Evolutionary conservation across 2,329 filamentous ascomycete genomes (phyloP).

Genomic region (Plectosphaerella sp.): DNA sequence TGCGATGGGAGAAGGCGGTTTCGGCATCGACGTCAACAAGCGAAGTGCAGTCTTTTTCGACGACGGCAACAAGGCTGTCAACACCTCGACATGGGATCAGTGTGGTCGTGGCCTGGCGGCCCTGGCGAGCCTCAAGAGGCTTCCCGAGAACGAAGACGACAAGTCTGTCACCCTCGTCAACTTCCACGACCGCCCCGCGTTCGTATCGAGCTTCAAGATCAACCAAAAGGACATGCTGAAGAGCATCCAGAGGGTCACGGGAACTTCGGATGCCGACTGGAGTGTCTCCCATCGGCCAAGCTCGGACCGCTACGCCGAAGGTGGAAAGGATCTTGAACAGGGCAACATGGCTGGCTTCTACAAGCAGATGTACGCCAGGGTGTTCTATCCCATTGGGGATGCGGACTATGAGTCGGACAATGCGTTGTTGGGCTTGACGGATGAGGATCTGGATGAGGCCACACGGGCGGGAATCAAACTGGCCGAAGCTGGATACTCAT

Average conservation of each 20-base stretch:
- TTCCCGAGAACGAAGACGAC: no score
- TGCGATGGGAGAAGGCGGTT: no score
- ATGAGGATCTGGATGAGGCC: not conserved
- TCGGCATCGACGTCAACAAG: constrained; percentile 44
- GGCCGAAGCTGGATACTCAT: no score
- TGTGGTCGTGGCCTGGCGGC: constrained; percentile 33
- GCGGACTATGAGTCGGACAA: not conserved
- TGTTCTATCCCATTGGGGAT: not conserved
- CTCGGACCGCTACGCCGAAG: not conserved
- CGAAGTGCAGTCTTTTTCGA: constrained; percentile 41
- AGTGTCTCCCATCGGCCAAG: not conserved
- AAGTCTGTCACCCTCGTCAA: constrained; percentile 9
- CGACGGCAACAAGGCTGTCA: constrained; percentile 52
- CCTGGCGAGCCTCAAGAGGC: constrained; percentile 32
- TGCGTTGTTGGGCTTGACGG: not conserved
- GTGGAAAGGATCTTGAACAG: constrained; percentile 3
- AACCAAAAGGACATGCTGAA: constrained; percentile 63
- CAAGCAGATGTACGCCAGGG: not conserved
- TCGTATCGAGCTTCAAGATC: constrained; percentile 51
- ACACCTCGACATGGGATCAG: constrained; percentile 56
- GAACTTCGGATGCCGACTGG: constrained; percentile 57
- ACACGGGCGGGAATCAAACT: no score
- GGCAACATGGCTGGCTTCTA: not conserved
- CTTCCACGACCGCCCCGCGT: constrained; percentile 41
- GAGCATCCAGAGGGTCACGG: constrained; percentile 53